These are phyloP conservation scores for Panicum miliaceum DNA, from an alignment of 176 grass and related monocot species.

Conservation along the genomic window DNA sequence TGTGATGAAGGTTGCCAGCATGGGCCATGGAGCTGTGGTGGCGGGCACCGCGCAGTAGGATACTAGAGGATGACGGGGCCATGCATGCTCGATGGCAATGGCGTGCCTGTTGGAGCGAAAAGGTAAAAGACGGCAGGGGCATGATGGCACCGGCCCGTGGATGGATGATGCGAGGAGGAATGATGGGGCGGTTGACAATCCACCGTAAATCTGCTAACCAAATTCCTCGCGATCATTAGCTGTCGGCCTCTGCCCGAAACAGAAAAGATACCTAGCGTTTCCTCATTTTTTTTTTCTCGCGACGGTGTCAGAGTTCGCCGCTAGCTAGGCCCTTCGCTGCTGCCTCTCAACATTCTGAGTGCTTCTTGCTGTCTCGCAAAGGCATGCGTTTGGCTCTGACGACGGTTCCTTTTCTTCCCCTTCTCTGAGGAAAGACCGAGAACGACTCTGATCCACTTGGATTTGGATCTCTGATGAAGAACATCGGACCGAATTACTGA, in stretches of 20 bases:
- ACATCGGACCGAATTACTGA: too few relatives aligned
- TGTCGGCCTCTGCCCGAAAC: background rate
- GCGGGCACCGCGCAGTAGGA: background rate
- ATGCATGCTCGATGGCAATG: background rate
- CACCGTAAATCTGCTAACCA: background rate
- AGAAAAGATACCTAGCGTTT: background rate
- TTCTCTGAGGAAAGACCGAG: background rate
- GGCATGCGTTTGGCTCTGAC: background rate
- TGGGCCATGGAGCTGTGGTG: background rate
- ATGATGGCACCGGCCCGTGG: constrained; percentile 1
- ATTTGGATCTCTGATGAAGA: background rate
- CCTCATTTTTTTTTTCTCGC: background rate
- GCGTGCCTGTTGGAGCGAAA: constrained; percentile 27
- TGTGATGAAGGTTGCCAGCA: background rate
- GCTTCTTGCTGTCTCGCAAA: background rate
- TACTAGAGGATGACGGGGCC: background rate
- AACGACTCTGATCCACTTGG: background rate
- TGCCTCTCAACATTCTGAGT: background rate
- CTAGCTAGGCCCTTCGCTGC: background rate
- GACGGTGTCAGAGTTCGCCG: background rate
- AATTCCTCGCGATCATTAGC: constrained; percentile 35
- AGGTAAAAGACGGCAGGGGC: constrained; percentile 14
- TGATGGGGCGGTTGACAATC: constrained; percentile 38
- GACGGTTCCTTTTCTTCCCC: background rate
- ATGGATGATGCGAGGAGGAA: background rate